Evolutionary conservation across 2,329 filamentous ascomycete genomes (phyloP), one percentile per base, ranked within the genome.

Genomic region (Talaromyces amestolkiae): DNA sequence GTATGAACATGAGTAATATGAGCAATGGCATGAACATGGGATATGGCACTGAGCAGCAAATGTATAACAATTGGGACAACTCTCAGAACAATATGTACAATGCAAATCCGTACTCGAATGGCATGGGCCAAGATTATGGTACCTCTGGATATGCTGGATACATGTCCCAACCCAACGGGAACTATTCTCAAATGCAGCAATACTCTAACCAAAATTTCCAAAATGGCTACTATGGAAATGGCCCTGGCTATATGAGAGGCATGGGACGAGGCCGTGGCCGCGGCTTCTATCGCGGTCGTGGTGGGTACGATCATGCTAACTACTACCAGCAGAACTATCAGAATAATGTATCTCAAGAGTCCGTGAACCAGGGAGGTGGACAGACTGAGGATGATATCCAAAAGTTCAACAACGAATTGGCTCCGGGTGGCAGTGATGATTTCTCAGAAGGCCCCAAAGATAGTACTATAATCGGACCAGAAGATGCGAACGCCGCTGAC

Each of bases 1-100:
- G 79, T 71, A 92, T 94, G 90, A 86, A 86, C 78, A 95, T 96
- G 91, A 91, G 93, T 84, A 91, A 90, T 79, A 91, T 91, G 89
- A 89, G 72, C 71, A 73, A 86, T 84, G 86, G 88, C 83, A 89
- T 91, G 87, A 89, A 86, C 79, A 91, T 94, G 90, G 85, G 86
- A 77, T 82, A 78, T 72, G 80, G 82, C 76, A 78, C 78, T 73
- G 79, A 80, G 70, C 77, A 82, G 74, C 86, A 87, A 78, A 86
- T 88, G 85, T 89, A 89, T 86, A 87, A 89, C 86, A 89, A 88
- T 84, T 92, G 89, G 89, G 91, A 89, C 84, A 85, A 85, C 84
- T 89, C 90, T 82, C 89, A 91, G 83, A 87, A 79, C 75, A 79
- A 76, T 78, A 79, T 89, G 85, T 92, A 87, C 89, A 93, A 89